A percentile compares a stretch with the other conserved stretches of the same genome.
Conservation (phyloP, 257 asterid genomes). For the Dorcoceras hygrometricum region DNA sequence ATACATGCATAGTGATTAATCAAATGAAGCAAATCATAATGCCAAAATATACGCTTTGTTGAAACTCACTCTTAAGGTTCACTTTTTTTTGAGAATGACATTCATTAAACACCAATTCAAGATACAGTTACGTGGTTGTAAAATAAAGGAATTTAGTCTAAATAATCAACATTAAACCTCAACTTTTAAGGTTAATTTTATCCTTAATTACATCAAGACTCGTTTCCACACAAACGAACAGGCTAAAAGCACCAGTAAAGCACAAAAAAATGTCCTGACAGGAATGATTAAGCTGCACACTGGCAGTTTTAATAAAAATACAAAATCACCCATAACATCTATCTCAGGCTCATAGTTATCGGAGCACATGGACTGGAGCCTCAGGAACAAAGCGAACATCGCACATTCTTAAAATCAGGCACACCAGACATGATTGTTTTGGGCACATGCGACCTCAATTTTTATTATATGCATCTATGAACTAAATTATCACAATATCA, state of each 20-base stretch:
- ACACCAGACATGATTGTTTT: neutral
- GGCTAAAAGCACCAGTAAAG: neutral
- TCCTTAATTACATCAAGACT: neutral
- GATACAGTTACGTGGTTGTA: no score
- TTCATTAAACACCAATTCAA: no score
- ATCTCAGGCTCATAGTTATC: neutral
- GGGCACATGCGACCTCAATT: no score
- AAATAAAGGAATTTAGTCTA: no score
- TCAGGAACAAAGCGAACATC: neutral
- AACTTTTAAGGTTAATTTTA: no score
- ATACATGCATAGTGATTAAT: neutral
- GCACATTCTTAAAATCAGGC: neutral
- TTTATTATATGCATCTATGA: neutral
- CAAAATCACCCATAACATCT: neutral
- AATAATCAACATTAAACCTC: no score
- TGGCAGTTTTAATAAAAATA: neutral
- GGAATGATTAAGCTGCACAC: neutral
- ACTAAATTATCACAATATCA: neutral
- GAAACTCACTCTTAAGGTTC: constrained; percentile 2
- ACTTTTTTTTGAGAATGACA: no score
- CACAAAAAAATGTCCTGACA: neutral
- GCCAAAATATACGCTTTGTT: neutral
- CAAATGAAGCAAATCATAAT: neutral
- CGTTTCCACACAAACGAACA: neutral
- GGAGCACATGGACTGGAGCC: neutral